These are phyloP conservation scores for Starmerella tilneyi DNA, from an alignment of 805 yeast genomes.

Conservation along the genomic window DNA sequence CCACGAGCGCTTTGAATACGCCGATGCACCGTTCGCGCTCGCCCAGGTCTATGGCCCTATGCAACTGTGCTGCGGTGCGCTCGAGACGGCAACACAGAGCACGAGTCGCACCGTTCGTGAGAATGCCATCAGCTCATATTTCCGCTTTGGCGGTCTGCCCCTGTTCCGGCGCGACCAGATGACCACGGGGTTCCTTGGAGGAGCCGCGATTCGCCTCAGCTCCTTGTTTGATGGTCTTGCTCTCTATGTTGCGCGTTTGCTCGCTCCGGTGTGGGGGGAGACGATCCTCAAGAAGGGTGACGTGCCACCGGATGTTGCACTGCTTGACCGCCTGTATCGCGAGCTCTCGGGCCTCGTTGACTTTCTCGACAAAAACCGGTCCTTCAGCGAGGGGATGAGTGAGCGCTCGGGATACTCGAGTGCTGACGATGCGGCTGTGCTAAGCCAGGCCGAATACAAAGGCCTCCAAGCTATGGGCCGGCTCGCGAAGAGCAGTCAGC, in stretches of 20 bases:
- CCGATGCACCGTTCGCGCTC: constrained; percentile 52
- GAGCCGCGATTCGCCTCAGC: constrained; percentile 56
- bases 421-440: constrained; percentile 24
- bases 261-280: constrained; percentile 68
- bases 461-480: constrained; percentile 71
- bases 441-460: constrained; percentile 73
- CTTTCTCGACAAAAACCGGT: constrained; percentile 37
- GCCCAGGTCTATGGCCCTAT: constrained; percentile 71
- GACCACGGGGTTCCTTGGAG: constrained; percentile 17
- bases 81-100: constrained; percentile 66
- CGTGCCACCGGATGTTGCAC: constrained; percentile 1
- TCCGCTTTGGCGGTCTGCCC: constrained; percentile 27
- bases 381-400: constrained; percentile 37
- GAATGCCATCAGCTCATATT: constrained; percentile 22
- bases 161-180: constrained; percentile 23
- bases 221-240: constrained; percentile 87
- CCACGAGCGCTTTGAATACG: constrained; percentile 59
- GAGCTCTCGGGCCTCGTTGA: constrained; percentile 30
- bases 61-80: constrained; percentile 82
- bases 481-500: constrained; percentile 67
- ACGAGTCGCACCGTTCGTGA: constrained; percentile 38
- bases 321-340: constrained; percentile 28
- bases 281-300: constrained; percentile 45
- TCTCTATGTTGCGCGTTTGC: constrained; percentile 62
- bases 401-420: constrained; percentile 14